Evolutionary conservation across 257 asterid species (phyloP).

Genomic region (Schizonepeta tenuifolia): DNA sequence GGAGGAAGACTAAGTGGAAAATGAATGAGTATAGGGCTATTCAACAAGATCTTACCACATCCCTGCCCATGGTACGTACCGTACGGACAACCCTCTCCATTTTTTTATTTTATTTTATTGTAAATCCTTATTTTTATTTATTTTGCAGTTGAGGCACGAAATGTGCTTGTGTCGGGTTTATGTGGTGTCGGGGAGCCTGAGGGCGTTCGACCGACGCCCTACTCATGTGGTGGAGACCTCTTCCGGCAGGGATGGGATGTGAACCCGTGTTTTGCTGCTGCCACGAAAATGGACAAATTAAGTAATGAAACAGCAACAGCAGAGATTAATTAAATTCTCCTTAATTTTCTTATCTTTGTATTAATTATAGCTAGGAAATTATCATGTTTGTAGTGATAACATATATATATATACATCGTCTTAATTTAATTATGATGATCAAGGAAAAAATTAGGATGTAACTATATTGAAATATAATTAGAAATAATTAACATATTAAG

Average conservation of each 20-base stretch:
- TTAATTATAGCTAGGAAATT: too few relatives aligned
- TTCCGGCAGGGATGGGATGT: neutral
- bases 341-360: too few relatives aligned
- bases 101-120: too few relatives aligned
- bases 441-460: neutral
- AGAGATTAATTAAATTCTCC: too few relatives aligned
- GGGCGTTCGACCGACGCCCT: constrained; percentile 69
- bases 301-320: neutral
- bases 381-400: neutral
- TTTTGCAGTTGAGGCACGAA: constrained; percentile 72
- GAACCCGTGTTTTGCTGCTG: neutral
- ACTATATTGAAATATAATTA: neutral
- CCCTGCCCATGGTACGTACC: constrained; percentile 54
- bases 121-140: neutral
- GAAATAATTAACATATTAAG: neutral
- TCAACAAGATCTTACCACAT: constrained; percentile 38
- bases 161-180: constrained; percentile 76
- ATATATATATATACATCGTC: too few relatives aligned
- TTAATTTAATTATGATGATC: too few relatives aligned
- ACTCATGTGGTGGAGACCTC: constrained; percentile 15
- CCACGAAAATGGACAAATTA: neutral
- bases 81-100: too few relatives aligned
- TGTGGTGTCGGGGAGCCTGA: constrained; percentile 60
- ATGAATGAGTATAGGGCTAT: constrained; percentile 84
- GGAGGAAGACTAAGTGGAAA: constrained; percentile 76